Base-by-base conservation (phyloP, 2,329 filamentous ascomycete genomes). In the Ophiostoma australiae region DNA sequence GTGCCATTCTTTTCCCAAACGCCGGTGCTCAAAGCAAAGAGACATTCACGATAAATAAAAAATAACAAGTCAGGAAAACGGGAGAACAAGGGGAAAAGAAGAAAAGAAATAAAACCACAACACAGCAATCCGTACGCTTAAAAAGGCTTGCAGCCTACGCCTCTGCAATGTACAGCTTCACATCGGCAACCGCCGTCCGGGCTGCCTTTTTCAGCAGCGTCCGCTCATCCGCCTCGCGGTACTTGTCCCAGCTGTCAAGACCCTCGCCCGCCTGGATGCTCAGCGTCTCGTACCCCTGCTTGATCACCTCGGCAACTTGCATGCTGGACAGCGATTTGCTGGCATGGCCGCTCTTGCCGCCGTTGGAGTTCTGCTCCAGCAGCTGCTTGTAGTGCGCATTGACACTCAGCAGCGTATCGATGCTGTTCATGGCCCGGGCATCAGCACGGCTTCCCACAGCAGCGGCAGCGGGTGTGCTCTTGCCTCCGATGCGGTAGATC, bases 281-380 rank as follows among this genome's bases (percentile, higher is more conserved):
- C 76, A 99, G 81, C 48, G 94, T 97, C 80, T 98, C 94, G 77
- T 98, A 98, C 0, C 95, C 95, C 79, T 96, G 91, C 81, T 97
- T 97, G 80, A 99, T 98, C 37, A 97, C 91, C 74, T 91, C 90
- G 61, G 90, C 90, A 55, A 99, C 93, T 78, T 97, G 91, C 68
- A 88, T 84, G 52, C 91, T 93, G 72, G 88, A 91, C 72, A 87
- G 79, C 71, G 13, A 65, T 63, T 48, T 73, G 68, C 17, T 73
- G 20, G 73, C 73, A 71, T 71, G 72, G 74, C 79, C 65, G 76
- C 79, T 74, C 83, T 84, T 58, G 81, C 82, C 74, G 80, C 71
- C 75, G 23, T 78, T 77, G 37, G 75, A 79, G 31, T 72, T 73
- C 44, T 86, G 85, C 1, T 89, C 86, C 23, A 99, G 86, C 69